Conservation (phyloP, 257 asterid genomes). For the Solanum appendiculatum region DNA sequence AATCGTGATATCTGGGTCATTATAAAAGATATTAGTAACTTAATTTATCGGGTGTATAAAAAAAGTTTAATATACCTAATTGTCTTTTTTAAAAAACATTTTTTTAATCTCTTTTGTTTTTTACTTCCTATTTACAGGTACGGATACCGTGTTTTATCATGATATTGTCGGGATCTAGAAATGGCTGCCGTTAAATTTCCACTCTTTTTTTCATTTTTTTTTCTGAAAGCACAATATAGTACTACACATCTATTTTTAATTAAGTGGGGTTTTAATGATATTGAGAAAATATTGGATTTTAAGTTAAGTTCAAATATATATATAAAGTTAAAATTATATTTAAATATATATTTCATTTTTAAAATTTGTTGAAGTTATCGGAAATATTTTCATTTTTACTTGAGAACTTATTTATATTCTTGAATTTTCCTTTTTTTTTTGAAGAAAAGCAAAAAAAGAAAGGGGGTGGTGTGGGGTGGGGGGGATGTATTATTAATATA, state of each 20-base stretch:
- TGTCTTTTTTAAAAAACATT: not conserved
- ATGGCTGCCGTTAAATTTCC: not conserved
- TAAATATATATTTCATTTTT: not conserved
- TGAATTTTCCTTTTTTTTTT: not conserved
- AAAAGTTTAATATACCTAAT: rapidly evolving
- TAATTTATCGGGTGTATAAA: no score
- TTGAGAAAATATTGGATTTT: not conserved
- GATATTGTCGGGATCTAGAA: not conserved
- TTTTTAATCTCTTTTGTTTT: not conserved
- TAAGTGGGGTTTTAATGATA: not conserved
- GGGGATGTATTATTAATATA: not conserved
- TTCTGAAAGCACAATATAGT: not conserved
- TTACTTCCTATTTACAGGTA: not conserved
- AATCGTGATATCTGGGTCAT: no score
- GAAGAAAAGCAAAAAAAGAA: not conserved
- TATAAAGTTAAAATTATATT: not conserved
- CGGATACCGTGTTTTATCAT: not conserved
- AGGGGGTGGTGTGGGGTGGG: not conserved
- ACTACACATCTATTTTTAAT: not conserved
- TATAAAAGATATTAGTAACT: no score
- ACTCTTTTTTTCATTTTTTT: not conserved
- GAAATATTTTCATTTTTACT: not conserved
- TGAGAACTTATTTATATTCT: not conserved
- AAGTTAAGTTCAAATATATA: not conserved
- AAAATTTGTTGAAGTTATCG: not conserved